Base-by-base conservation (phyloP, 148 eudicot species). In the Amaranthus hypochondriacus region DNA sequence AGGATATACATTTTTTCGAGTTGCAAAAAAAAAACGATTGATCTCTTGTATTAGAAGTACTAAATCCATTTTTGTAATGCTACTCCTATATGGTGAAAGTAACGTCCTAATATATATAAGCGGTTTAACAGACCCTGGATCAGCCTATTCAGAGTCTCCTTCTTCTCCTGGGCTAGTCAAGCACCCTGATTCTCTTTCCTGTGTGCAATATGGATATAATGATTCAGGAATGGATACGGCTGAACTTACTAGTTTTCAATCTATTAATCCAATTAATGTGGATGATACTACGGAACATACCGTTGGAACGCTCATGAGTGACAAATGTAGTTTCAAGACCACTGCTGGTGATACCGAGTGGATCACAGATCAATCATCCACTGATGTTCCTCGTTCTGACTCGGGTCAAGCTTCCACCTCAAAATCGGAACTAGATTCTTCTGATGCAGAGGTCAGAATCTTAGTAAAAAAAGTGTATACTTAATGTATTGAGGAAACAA, bases 181-280 rank as follows among this genome's bases (percentile, higher is more conserved):
- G 83, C 79, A 87, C 43, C 73, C 82, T 82, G 82, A 83, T 54
- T 80, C 86, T 46, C 86, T 84, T 74, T 77, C 87, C 43, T 77
- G 57, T 51, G 68, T 81, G 70, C 89, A 89, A 52, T 80, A 83
- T 58, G 73, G 72, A 56, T 60, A 83, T 68, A 70, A 70, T 71
- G 80, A 86, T 62, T 73, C 72, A 57, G 81, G 80, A 77, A 64
- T 61, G 52, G 70, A 73, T 69, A 81, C 90, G 49, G 74, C 76
- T 28, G 87, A 78, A 39, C 58, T 58, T 60, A 61, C 50, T 68
- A 66, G 75, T 60, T 73, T 63, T 58, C 75, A 60, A 67, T 78
- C 79, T 68, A 55, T 70, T 52, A 75, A 80, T 80, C 52, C 66
- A 65, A 73, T 68, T 58, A 81, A 77, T 28, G 73, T 60, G 49